These are phyloP conservation scores for Penicillium fuscoglaucum DNA, from an alignment of 2,329 filamentous ascomycete genomes.

Conservation along the genomic window DNA sequence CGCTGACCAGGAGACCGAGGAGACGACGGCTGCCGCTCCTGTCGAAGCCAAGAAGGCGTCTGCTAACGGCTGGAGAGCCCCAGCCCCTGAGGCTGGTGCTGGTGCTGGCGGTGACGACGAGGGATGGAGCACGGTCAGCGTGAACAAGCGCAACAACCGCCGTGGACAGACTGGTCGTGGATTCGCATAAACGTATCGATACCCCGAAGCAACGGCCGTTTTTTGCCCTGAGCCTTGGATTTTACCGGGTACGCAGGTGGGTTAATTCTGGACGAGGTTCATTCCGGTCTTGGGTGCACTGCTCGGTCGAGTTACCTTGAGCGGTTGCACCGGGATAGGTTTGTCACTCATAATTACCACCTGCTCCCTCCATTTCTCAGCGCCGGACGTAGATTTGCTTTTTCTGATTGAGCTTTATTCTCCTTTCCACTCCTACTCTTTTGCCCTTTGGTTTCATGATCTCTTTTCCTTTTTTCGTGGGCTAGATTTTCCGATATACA, in stretches of 20 bases:
- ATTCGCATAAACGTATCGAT: slow-evolving; percentile 43
- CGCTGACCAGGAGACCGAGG: slow-evolving; percentile 53
- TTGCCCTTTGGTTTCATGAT: slow-evolving; percentile 32
- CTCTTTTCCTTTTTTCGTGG: slow-evolving; percentile 29
- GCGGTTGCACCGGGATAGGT: neutral
- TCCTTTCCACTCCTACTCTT: slow-evolving; percentile 15
- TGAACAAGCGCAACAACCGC: slow-evolving; percentile 47
- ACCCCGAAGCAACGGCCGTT: slow-evolving; percentile 28
- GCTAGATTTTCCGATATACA: slow-evolving; percentile 32
- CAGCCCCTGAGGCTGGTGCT: slow-evolving; percentile 27
- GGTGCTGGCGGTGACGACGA: slow-evolving; percentile 42
- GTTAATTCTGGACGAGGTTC: slow-evolving; percentile 8
- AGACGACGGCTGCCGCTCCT: slow-evolving; percentile 44
- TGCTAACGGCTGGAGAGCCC: slow-evolving; percentile 46
- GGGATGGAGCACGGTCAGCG: slow-evolving; percentile 51
- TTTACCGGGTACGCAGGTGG: slow-evolving; percentile 13
- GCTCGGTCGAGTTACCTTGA: slow-evolving; percentile 3
- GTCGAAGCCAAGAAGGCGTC: slow-evolving; percentile 58
- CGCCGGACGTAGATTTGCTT: slow-evolving; percentile 10
- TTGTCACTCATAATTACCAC: slow-evolving; percentile 10
- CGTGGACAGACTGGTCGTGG: slow-evolving; percentile 42
- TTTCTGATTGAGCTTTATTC: slow-evolving; percentile 16
- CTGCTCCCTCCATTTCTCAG: neutral
- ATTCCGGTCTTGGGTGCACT: neutral
- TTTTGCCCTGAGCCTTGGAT: slow-evolving; percentile 9